Evolutionary conservation across 306 rosid genomes (phyloP).

Genomic region (Medicago ruthenica): DNA sequence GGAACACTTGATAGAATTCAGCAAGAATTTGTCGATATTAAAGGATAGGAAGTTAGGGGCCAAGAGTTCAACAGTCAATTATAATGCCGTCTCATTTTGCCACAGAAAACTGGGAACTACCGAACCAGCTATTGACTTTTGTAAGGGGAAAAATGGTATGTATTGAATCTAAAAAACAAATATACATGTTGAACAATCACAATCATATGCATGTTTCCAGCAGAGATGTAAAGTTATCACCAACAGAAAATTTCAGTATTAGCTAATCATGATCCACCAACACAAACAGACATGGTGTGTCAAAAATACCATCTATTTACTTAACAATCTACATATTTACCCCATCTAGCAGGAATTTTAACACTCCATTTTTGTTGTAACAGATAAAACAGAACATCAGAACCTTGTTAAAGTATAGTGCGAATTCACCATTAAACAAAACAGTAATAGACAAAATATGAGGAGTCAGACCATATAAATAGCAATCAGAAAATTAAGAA

Average conservation of each 20-base stretch:
- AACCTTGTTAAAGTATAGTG: not conserved
- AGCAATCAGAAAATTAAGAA: constrained; percentile 9
- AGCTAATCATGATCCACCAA: constrained; percentile 14
- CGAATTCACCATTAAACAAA: constrained; percentile 8
- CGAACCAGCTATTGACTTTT: not conserved
- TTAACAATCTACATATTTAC: not conserved
- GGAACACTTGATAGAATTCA: too few species aligned
- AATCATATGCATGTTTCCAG: constrained; percentile 11
- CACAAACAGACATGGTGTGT: not conserved
- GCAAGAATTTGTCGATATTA: not conserved
- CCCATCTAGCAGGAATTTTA: constrained; percentile 10
- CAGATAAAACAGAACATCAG: constrained; percentile 13
- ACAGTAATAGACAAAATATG: not conserved
- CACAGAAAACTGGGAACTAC: not conserved
- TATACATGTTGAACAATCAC: constrained; percentile 4
- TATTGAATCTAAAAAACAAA: not conserved
- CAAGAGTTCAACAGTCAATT: not conserved
- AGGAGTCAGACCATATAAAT: constrained; percentile 5
- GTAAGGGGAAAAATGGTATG: not conserved
- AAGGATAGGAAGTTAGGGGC: not conserved
- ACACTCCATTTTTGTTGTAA: not conserved
- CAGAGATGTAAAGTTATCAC: constrained; percentile 13
- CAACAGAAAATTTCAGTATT: not conserved
- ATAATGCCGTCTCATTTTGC: not conserved
- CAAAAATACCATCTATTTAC: constrained; percentile 1